Evolutionary conservation across 208 protist genomes (phyloP).

Genomic region (Porcisia deanei): DNA sequence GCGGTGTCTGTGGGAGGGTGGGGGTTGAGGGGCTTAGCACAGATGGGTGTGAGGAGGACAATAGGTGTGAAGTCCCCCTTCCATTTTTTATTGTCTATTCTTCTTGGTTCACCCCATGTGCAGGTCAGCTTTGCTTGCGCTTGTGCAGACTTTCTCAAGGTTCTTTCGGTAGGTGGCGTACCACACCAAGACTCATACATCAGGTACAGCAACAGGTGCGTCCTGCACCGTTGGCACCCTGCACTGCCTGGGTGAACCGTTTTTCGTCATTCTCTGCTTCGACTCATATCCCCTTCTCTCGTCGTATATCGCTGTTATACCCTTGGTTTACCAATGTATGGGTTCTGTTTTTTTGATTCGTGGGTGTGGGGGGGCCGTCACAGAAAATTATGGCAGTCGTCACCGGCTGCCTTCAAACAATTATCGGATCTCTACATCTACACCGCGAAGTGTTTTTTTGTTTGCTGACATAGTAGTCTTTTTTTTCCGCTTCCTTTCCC

Average conservation of each 20-base stretch:
- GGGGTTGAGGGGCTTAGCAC: no score
- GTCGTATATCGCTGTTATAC: background rate
- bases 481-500: no score
- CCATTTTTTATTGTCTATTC: background rate
- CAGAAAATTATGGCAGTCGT: background rate
- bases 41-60: no score
- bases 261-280: background rate
- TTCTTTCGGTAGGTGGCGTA: no score
- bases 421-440: background rate
- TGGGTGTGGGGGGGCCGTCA: background rate
- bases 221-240: background rate
- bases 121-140: background rate
- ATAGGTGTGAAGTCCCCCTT: no score
- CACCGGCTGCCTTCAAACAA: background rate
- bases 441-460: background rate
- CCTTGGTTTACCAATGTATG: background rate
- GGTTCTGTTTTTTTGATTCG: background rate
- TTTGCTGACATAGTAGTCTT: background rate
- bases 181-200: background rate
- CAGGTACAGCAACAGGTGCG: background rate
- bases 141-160: background rate
- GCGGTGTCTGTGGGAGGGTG: no score
- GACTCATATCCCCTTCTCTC: background rate
- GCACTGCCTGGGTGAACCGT: background rate
- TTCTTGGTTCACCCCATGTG: background rate